Percentiles rank a stretch among this genome's conserved stretches.
Evolutionary conservation across 148 eudicot species (phyloP).

Genomic region (Simmondsia chinensis): DNA sequence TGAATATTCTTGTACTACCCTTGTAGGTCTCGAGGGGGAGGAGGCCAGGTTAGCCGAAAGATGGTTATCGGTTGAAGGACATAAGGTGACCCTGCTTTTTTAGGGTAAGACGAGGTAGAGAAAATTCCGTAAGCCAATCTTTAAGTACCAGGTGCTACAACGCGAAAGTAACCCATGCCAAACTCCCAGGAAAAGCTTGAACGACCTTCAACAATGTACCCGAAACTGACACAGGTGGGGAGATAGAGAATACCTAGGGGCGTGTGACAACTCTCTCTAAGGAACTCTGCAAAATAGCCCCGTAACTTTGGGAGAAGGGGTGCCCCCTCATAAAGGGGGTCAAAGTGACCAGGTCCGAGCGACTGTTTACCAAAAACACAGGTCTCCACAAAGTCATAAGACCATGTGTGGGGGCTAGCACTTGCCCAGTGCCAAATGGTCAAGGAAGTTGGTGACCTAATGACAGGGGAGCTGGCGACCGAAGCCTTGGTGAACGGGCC

Average conservation of each 20-base stretch:
- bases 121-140: neutral
- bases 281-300: constrained; percentile 9
- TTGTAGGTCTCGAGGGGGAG: constrained; percentile 1
- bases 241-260: constrained; percentile 3
- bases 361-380: too few species aligned
- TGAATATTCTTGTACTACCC: constrained; percentile 2
- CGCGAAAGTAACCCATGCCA: too few species aligned
- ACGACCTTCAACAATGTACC: constrained; percentile 3
- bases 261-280: constrained; percentile 6
- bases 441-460: too few species aligned
- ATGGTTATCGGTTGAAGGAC: neutral
- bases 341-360: too few species aligned
- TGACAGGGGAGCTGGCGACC: too few species aligned
- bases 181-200: constrained; percentile 1
- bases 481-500: too few species aligned
- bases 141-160: neutral
- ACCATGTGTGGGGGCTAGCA: too few species aligned
- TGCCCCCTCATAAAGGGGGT: too few species aligned
- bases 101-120: too few species aligned
- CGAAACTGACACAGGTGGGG: constrained; percentile 6
- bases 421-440: too few species aligned
- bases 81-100: neutral
- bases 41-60: constrained; percentile 2
- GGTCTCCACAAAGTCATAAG: too few species aligned
- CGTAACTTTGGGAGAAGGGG: constrained; percentile 8